phyloP scores from a whole-genome alignment of 495 filamentous ascomycete species.

The Hyaloscypha variabilis region DNA sequence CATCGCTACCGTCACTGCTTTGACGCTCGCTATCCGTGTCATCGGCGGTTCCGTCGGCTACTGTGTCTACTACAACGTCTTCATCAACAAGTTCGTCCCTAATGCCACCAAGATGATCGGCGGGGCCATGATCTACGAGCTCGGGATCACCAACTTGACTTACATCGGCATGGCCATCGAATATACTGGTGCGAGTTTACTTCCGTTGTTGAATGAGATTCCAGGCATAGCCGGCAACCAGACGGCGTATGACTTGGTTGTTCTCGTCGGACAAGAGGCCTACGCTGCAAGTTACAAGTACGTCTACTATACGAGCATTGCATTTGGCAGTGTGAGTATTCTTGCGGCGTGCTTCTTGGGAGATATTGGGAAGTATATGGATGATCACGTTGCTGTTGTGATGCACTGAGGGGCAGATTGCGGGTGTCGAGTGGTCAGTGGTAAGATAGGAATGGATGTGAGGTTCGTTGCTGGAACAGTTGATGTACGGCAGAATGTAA shows the following conservation, averaged over 20 bases:
- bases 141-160: conserved; percentile 54
- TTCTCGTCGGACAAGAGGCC: conserved; percentile 62
- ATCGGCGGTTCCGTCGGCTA: conserved; percentile 74
- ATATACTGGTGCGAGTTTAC: conserved; percentile 59
- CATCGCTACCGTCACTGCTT: conserved; percentile 73
- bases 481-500: no score
- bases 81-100: conserved; percentile 64
- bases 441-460: no score
- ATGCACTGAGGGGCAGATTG: conserved; percentile 49
- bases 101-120: conserved; percentile 51
- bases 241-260: conserved; percentile 56
- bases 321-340: conserved; percentile 65
- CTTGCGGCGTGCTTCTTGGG: conserved; percentile 64
- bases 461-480: no score
- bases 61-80: conserved; percentile 77
- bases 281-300: conserved; percentile 67
- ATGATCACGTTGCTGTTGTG: conserved; percentile 69
- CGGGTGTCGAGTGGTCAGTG: no score
- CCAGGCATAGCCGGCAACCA: conserved; percentile 60
- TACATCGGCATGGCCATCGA: conserved; percentile 52
- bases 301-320: conserved; percentile 70
- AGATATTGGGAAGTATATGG: conserved; percentile 67
- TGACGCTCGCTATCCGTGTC: conserved; percentile 73
- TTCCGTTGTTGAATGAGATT: conserved; percentile 41
- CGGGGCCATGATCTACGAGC: conserved; percentile 28